Percentiles rank a stretch among this genome's conserved stretches.
Conservation (phyloP, 257 asterid species). For the Paraleonurus japonicus region DNA sequence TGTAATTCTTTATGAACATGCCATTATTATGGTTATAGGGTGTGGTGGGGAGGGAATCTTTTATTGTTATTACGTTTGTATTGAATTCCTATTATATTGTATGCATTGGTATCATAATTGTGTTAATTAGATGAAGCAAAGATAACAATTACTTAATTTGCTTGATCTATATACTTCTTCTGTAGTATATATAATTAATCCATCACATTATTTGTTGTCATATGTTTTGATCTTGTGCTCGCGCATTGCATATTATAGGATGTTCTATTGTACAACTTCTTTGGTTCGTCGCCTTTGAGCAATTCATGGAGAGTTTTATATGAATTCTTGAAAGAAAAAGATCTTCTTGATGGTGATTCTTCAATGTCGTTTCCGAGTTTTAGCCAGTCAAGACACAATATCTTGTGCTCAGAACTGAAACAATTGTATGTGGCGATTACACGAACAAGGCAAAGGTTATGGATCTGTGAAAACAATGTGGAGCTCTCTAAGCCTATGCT, state of each 20-base stretch:
- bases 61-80: too few species aligned
- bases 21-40: too few species aligned
- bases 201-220: too few species aligned
- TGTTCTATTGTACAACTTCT: conserved; percentile 61
- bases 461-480: conserved; percentile 56
- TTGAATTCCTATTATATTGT: too few species aligned
- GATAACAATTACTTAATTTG: too few species aligned
- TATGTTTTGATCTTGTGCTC: neutral
- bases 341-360: conserved; percentile 30
- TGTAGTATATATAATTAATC: too few species aligned
- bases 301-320: conserved; percentile 66
- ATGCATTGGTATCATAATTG: too few species aligned
- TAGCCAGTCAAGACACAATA: conserved; percentile 41
- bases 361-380: conserved; percentile 42
- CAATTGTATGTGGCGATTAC: conserved; percentile 65
- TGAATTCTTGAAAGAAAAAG: conserved; percentile 43
- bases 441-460: conserved; percentile 60
- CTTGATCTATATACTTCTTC: too few species aligned
- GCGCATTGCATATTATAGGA: conserved; percentile 56
- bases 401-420: conserved; percentile 63
- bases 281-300: conserved; percentile 56
- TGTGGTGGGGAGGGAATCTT: too few species aligned
- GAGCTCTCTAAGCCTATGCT: conserved; percentile 58
- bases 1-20: too few species aligned
- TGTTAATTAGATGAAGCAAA: too few species aligned